A percentile compares a stretch with the other conserved stretches of the same genome.
Conservation (phyloP, 2,329 filamentous ascomycete species). For the Claviceps sp. region DNA sequence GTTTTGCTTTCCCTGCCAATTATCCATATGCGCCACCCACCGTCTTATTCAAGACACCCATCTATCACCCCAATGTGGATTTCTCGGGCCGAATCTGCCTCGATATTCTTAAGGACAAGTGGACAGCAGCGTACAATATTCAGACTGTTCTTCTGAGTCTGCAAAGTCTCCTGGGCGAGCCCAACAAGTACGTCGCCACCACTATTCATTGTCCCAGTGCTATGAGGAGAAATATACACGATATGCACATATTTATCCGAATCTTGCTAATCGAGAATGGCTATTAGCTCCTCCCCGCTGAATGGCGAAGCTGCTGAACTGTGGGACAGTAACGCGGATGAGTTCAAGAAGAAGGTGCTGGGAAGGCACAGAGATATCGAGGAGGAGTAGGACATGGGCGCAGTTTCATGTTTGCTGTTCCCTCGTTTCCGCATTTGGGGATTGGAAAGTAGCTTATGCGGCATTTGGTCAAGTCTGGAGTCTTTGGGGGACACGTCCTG, state of each 20-base stretch:
- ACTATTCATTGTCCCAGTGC: not conserved
- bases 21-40: conserved; percentile 88
- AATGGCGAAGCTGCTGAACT: conserved; percentile 94
- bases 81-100: conserved; percentile 94
- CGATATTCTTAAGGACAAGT: conserved; percentile 98
- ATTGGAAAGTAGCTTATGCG: conserved; percentile 10
- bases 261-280: not conserved
- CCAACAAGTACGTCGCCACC: conserved; percentile 69
- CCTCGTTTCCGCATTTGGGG: not conserved
- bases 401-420: not conserved
- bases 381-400: conserved; percentile 34
- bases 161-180: conserved; percentile 90
- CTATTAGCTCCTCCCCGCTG: conserved; percentile 69
- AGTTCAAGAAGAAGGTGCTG: conserved; percentile 70
- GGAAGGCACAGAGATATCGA: conserved; percentile 51
- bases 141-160: conserved; percentile 85
- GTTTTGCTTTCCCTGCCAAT: conserved; percentile 78
- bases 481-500: conserved; percentile 21
- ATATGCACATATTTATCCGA: not conserved
- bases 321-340: conserved; percentile 77
- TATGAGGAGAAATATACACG: not conserved
- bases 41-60: conserved; percentile 94
- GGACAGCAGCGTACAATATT: conserved; percentile 95
- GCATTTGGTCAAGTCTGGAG: conserved; percentile 21
- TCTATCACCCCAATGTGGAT: conserved; percentile 98